Percentiles rank a stretch among this genome's conserved stretches.
These are phyloP conservation scores for Ophiostoma quercus DNA, from an alignment of 2,329 filamentous ascomycete species.

Conservation along the genomic window DNA sequence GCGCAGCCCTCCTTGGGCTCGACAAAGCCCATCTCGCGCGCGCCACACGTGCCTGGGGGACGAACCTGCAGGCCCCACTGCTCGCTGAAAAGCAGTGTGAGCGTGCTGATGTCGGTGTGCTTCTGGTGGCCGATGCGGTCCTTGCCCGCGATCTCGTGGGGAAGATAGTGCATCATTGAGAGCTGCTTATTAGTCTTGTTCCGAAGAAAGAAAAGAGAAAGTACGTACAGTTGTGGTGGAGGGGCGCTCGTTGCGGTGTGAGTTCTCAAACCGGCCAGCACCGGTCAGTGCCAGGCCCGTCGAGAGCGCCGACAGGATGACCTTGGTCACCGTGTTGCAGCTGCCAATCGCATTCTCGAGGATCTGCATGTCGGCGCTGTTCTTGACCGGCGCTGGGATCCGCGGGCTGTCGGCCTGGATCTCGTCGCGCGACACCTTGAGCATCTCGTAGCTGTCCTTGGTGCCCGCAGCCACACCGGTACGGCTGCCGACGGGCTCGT, in stretches of 20 bases:
- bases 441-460: conserved; percentile 51
- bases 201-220: background rate
- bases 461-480: conserved; percentile 45
- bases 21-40: conserved; percentile 49
- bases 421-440: conserved; percentile 47
- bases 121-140: conserved; percentile 46
- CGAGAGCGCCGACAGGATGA: conserved; percentile 47
- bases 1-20: conserved; percentile 47
- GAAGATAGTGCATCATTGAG: conserved; percentile 53
- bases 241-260: conserved; percentile 47
- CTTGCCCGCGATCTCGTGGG: conserved; percentile 36
- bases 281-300: conserved; percentile 44
- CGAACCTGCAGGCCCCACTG: conserved; percentile 55
- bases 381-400: conserved; percentile 45
- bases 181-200: conserved; percentile 38
- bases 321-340: conserved; percentile 48
- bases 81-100: conserved; percentile 52
- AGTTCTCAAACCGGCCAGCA: conserved; percentile 45
- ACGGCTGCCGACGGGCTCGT: conserved; percentile 46
- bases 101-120: conserved; percentile 53
- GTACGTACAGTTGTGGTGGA: conserved; percentile 30
- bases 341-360: conserved; percentile 47
- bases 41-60: conserved; percentile 34
- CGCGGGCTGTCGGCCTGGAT: conserved; percentile 45
- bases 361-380: conserved; percentile 43